A percentile compares a stretch with the other conserved stretches of the same genome.
These are phyloP conservation scores for Dalbergia cultrata DNA, from an alignment of 306 rosid species.

Conservation along the genomic window DNA sequence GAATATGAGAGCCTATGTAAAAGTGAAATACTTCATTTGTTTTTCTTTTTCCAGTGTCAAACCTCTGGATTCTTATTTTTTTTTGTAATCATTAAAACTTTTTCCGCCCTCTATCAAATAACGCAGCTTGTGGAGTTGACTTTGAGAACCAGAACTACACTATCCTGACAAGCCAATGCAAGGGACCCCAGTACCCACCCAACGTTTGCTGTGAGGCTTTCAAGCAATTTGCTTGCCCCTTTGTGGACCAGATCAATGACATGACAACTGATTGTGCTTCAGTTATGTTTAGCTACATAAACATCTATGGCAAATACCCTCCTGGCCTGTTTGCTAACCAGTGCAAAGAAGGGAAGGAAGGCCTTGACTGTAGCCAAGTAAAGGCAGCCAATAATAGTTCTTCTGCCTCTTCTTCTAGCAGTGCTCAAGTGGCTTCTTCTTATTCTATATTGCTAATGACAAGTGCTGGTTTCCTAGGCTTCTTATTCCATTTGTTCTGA, in stretches of 20 bases:
- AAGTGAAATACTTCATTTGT: too few relatives aligned
- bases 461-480: slow-evolving; percentile 40
- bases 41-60: too few relatives aligned
- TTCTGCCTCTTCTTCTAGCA: neutral
- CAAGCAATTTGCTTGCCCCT: slow-evolving; percentile 87
- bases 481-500: slow-evolving; percentile 48
- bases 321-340: slow-evolving; percentile 84
- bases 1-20: too few relatives aligned
- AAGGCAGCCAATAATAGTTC: neutral
- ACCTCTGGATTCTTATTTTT: too few relatives aligned
- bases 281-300: slow-evolving; percentile 94
- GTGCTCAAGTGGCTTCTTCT: slow-evolving; percentile 37
- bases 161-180: slow-evolving; percentile 84
- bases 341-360: slow-evolving; percentile 72
- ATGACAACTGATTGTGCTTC: slow-evolving; percentile 61
- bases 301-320: slow-evolving; percentile 85
- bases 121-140: slow-evolving; percentile 67
- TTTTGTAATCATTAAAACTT: neutral
- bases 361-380: slow-evolving; percentile 62
- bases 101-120: neutral
- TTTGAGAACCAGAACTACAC: slow-evolving; percentile 85
- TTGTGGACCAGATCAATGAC: slow-evolving; percentile 54
- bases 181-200: slow-evolving; percentile 84
- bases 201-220: slow-evolving; percentile 76
- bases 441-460: slow-evolving; percentile 36